Percentiles rank a stretch among this genome's conserved stretches.
Conservation (phyloP, 768 basidiomycete genomes). For the Lenzites betulinus region DNA sequence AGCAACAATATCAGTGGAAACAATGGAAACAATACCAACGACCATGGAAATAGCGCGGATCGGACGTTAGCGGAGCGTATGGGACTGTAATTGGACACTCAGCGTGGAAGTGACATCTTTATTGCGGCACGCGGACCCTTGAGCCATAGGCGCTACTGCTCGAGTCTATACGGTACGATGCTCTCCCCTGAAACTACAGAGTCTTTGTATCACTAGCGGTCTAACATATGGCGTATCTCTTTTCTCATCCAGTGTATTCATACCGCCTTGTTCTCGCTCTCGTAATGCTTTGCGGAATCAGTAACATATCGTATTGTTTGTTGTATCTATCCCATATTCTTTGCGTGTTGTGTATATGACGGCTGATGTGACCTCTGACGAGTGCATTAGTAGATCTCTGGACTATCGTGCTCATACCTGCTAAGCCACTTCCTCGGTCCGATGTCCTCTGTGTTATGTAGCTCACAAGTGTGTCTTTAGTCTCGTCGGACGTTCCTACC, state of each 20-base stretch:
- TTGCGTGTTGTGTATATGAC: conserved; percentile 7
- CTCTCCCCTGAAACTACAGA: conserved; percentile 18
- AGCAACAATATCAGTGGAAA: background rate
- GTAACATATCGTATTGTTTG: conserved; percentile 26
- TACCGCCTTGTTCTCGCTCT: conserved; percentile 28
- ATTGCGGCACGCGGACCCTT: conserved; percentile 5
- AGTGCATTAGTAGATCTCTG: background rate
- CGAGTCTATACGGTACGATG: conserved; percentile 32
- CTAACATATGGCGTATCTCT: conserved; percentile 27
- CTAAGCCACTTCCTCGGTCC: too few relatives aligned
- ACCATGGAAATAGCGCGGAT: conserved; percentile 46
- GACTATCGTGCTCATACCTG: background rate
- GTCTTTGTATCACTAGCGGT: conserved; percentile 14
- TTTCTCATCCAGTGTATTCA: conserved; percentile 30
- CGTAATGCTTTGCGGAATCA: conserved; percentile 31
- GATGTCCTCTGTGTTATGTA: too few relatives aligned
- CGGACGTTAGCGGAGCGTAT: conserved; percentile 86
- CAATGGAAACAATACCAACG: conserved; percentile 28
- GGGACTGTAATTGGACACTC: conserved; percentile 81
- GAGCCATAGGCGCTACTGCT: conserved; percentile 12
- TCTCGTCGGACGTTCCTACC: too few relatives aligned
- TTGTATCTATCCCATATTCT: conserved; percentile 24
- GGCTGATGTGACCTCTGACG: conserved; percentile 4
- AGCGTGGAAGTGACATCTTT: conserved; percentile 26
- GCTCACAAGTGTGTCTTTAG: too few relatives aligned